These are phyloP conservation scores for Alternaria sp. DNA, from an alignment of 2,329 filamentous ascomycete species.

Conservation along the genomic window DNA sequence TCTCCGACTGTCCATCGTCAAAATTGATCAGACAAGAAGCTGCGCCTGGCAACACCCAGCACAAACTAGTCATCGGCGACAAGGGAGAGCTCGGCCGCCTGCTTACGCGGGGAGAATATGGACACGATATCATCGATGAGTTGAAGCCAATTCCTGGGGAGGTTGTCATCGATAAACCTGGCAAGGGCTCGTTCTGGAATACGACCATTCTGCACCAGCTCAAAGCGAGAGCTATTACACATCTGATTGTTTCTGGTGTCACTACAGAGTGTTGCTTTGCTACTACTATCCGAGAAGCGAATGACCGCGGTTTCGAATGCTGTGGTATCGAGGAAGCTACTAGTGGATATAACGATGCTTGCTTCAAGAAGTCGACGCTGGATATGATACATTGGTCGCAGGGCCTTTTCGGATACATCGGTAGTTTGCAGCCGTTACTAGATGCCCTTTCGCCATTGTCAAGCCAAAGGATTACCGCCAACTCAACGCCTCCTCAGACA, in stretches of 20 bases:
- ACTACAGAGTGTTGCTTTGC: slow-evolving; percentile 67
- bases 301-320: slow-evolving; percentile 67
- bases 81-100: slow-evolving; percentile 61
- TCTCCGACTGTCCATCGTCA: slow-evolving; percentile 60
- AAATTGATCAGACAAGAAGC: slow-evolving; percentile 59
- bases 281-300: slow-evolving; percentile 63
- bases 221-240: slow-evolving; percentile 62
- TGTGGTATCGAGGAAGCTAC: slow-evolving; percentile 57
- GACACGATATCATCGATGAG: slow-evolving; percentile 63
- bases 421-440: slow-evolving; percentile 52
- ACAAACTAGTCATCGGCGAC: slow-evolving; percentile 60
- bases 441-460: slow-evolving; percentile 31
- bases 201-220: slow-evolving; percentile 62
- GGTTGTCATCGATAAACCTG: slow-evolving; percentile 64
- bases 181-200: slow-evolving; percentile 66
- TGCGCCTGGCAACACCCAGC: slow-evolving; percentile 53
- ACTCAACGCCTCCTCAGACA: slow-evolving; percentile 42
- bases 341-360: slow-evolving; percentile 56
- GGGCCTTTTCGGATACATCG: slow-evolving; percentile 60
- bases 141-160: slow-evolving; percentile 60
- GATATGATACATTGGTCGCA: slow-evolving; percentile 60
- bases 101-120: slow-evolving; percentile 61
- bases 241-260: slow-evolving; percentile 64
- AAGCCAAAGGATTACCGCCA: no score
- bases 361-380: slow-evolving; percentile 56